Conservation (phyloP, 169 alveolate species). For the Cryptosporidium canis region DNA sequence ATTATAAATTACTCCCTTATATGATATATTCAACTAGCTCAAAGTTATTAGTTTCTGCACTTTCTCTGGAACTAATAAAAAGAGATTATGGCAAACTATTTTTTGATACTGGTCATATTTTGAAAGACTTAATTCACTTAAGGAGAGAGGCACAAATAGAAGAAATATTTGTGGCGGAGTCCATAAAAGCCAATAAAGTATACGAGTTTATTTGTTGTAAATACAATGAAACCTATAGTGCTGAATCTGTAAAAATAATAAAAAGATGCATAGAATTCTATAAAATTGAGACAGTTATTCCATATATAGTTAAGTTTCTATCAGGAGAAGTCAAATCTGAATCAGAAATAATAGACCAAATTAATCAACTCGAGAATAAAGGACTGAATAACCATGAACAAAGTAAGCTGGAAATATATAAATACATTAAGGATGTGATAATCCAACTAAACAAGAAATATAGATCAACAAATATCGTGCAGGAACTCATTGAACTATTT, state of each 20-base stretch:
- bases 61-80: slow-evolving; percentile 1
- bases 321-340: slow-evolving; percentile 48
- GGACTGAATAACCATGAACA: not conserved
- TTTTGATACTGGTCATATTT: slow-evolving; percentile 6
- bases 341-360: slow-evolving; percentile 3
- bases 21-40: slow-evolving; percentile 36
- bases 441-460: slow-evolving; percentile 8
- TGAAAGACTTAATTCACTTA: not conserved
- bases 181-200: not conserved
- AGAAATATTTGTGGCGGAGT: not conserved
- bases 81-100: not conserved
- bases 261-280: slow-evolving; percentile 30
- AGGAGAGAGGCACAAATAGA: not conserved
- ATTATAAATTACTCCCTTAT: slow-evolving; percentile 1
- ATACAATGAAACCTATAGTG: not conserved
- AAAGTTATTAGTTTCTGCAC: slow-evolving; percentile 5
- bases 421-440: slow-evolving; percentile 22
- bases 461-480: not conserved
- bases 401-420: slow-evolving; percentile 24
- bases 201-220: slow-evolving; percentile 33
- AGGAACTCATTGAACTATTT: slow-evolving; percentile 32
- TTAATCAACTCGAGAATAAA: not conserved
- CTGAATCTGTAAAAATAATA: not conserved
- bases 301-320: slow-evolving; percentile 24
- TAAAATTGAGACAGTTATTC: slow-evolving; percentile 41